Evolutionary conservation across 2,329 filamentous ascomycete genomes (phyloP).

Genomic region (Pseudogymnoascus sp.): DNA sequence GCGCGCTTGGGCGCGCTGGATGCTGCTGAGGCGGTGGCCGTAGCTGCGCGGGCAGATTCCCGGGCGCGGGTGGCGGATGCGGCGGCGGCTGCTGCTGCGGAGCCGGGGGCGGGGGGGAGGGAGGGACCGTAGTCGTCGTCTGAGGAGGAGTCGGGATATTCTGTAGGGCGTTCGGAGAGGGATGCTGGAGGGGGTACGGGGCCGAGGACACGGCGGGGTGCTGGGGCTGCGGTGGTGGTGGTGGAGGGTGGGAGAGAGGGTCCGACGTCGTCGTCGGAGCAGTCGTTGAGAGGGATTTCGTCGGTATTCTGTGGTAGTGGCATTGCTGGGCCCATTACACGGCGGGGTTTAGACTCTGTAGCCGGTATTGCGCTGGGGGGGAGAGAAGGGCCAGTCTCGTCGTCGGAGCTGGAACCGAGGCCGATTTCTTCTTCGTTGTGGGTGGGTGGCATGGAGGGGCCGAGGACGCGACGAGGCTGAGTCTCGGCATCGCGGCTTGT

Average conservation of each 20-base stretch:
- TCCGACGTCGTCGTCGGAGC: conserved; percentile 20
- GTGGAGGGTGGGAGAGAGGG: background rate
- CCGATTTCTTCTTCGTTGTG: conserved; percentile 37
- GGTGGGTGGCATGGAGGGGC: conserved; percentile 27
- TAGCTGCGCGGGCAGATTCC: conserved; percentile 19
- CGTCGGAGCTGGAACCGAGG: conserved; percentile 36
- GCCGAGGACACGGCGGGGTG: conserved; percentile 29
- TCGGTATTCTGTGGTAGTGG: conserved; percentile 8
- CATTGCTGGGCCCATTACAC: conserved; percentile 11
- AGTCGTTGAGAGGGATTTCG: background rate
- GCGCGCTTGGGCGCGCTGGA: conserved; percentile 55
- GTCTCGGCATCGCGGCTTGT: conserved; percentile 14
- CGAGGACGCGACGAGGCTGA: conserved; percentile 16
- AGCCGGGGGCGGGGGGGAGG: conserved; percentile 38
- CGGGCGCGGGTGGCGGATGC: background rate
- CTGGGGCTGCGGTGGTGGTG: conserved; percentile 12
- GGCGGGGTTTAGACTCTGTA: conserved; percentile 16
- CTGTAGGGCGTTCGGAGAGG: conserved; percentile 29
- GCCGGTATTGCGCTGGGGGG: conserved; percentile 17
- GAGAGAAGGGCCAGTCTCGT: conserved; percentile 35
- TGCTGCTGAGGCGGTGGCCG: conserved; percentile 23
- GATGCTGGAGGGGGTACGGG: conserved; percentile 36
- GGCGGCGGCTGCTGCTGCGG: conserved; percentile 17
- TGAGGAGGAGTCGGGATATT: conserved; percentile 23
- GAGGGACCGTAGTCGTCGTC: conserved; percentile 51